A percentile compares a stretch with the other conserved stretches of the same genome.
Conservation (phyloP, 257 asterid species). For the Coffea canephora region DNA sequence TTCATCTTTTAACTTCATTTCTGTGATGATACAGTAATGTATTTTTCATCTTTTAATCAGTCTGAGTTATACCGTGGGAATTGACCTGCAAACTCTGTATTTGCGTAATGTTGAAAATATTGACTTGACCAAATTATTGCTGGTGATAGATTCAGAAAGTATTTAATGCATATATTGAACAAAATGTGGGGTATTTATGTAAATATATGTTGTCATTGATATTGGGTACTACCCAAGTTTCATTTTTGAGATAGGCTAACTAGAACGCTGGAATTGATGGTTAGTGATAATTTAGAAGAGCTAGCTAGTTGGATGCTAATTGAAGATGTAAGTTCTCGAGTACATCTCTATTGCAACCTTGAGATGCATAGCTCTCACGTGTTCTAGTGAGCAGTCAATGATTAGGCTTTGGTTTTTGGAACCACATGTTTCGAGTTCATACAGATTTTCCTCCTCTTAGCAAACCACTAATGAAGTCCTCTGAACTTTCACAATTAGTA, state of each 20-base stretch:
- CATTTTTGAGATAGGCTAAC: neutral
- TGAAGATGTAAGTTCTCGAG: neutral
- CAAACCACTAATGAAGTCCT: neutral
- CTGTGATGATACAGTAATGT: neutral
- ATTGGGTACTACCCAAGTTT: neutral
- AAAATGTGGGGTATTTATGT: neutral
- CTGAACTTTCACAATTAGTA: neutral
- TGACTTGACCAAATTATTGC: neutral
- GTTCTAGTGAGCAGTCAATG: neutral
- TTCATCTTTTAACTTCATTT: neutral
- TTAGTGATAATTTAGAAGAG: neutral
- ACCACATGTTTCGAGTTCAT: neutral
- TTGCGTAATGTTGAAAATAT: neutral
- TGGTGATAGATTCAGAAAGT: neutral
- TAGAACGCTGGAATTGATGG: neutral
- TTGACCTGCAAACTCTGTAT: neutral
- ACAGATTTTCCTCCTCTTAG: neutral
- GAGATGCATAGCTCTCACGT: neutral
- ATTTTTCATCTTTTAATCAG: neutral
- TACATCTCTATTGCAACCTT: neutral
- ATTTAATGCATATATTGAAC: neutral
- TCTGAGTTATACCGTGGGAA: neutral
- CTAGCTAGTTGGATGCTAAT: neutral
- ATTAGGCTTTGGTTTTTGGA: neutral
- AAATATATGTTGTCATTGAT: neutral